These are phyloP conservation scores for Thalassiosira gravida DNA, from an alignment of 352 stramenopile species.

Conservation along the genomic window DNA sequence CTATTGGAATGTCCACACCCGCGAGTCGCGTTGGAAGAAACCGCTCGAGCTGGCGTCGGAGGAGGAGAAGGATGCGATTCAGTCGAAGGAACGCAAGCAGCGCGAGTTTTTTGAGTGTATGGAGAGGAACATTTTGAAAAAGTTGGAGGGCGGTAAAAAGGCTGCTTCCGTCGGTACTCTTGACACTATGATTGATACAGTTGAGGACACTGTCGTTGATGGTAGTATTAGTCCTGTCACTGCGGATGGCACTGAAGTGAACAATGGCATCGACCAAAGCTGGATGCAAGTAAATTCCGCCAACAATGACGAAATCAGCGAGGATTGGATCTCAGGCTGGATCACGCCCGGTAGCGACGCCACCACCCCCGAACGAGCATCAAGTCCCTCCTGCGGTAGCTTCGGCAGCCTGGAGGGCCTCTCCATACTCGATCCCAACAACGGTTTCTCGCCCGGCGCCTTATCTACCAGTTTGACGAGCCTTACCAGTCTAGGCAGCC, in stretches of 20 bases:
- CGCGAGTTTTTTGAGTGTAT: constrained; percentile 94
- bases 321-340: constrained; percentile 34
- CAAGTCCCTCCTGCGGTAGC: background rate
- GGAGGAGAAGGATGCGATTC: constrained; percentile 60
- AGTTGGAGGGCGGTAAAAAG: too few species aligned
- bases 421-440: background rate
- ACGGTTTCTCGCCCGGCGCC: background rate
- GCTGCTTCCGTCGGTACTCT: too few species aligned
- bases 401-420: constrained; percentile 24
- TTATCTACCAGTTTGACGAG: background rate
- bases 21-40: constrained; percentile 97
- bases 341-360: constrained; percentile 24
- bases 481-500: constrained; percentile 1
- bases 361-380: too few species aligned
- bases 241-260: too few species aligned
- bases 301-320: background rate
- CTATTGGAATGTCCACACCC: constrained; percentile 94
- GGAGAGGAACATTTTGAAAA: constrained; percentile 92
- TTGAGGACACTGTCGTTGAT: too few species aligned
- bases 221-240: too few species aligned
- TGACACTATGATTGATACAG: too few species aligned
- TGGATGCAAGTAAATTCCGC: constrained; percentile 15
- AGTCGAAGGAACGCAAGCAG: constrained; percentile 86
- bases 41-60: constrained; percentile 66
- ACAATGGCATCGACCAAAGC: constrained; percentile 26